phyloP scores from a whole-genome alignment of 2,329 filamentous ascomycete species.

The Cordyceps sp. region DNA sequence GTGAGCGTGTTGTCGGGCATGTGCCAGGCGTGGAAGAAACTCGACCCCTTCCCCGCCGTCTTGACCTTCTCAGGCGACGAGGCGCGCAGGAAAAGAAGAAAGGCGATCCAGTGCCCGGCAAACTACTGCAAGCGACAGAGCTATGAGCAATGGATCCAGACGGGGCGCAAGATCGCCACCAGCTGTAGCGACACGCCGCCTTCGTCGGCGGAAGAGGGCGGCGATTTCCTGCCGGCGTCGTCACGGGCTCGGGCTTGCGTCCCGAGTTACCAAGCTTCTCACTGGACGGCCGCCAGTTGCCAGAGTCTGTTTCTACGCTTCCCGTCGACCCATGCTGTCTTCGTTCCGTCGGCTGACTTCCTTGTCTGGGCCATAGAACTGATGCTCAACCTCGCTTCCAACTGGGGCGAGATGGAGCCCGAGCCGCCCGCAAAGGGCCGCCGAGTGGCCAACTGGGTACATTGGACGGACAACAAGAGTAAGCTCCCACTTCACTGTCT shows the following conservation, averaged over 20 bases:
- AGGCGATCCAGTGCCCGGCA: neutral
- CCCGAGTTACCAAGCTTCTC: neutral
- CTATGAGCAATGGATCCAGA: neutral
- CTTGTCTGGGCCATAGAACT: neutral
- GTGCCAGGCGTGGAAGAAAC: neutral
- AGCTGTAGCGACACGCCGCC: neutral
- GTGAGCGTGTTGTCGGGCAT: neutral
- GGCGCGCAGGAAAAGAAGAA: neutral
- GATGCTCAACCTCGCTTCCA: neutral
- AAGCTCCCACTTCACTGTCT: neutral
- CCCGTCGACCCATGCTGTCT: neutral
- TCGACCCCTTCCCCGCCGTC: neutral
- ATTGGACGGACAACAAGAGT: neutral
- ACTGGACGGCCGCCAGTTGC: neutral
- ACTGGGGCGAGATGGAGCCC: constrained; percentile 1
- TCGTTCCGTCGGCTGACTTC: no score
- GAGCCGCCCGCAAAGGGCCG: neutral
- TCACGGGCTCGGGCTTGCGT: neutral
- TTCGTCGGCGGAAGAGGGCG: neutral
- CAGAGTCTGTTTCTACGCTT: neutral
- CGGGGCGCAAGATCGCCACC: neutral
- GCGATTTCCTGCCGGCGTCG: neutral
- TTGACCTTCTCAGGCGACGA: constrained; percentile 1
- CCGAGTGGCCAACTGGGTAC: neutral
- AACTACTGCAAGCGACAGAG: neutral